Evolutionary conservation across 495 filamentous ascomycete species (phyloP).

Genomic region (Tuber borchii): DNA sequence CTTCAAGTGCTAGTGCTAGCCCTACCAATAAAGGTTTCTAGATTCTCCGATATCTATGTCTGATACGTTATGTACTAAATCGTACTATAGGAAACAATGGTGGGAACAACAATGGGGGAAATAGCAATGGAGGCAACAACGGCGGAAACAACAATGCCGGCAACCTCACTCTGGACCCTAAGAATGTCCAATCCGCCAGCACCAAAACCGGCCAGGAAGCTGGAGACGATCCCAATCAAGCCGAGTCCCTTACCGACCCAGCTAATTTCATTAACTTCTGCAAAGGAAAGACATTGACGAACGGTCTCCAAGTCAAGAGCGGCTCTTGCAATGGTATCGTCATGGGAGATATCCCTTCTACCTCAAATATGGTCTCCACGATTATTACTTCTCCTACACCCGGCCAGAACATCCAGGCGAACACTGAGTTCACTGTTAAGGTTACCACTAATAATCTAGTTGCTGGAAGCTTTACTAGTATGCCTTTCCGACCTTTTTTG

Average conservation of each 20-base stretch:
- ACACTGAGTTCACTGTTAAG: constrained; percentile 53
- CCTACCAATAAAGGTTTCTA: neutral
- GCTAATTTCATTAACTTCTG: constrained; percentile 67
- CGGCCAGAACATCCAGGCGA: constrained; percentile 45
- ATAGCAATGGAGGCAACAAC: constrained; percentile 8
- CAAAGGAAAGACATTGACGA: constrained; percentile 58
- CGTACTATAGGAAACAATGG: neutral
- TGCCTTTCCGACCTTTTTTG: constrained; percentile 7
- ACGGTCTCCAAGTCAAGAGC: constrained; percentile 55
- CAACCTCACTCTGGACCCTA: constrained; percentile 17
- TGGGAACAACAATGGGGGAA: neutral
- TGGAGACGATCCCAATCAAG: constrained; percentile 21
- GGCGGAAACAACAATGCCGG: constrained; percentile 12
- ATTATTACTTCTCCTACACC: constrained; percentile 54
- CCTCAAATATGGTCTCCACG: constrained; percentile 58
- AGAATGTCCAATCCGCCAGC: constrained; percentile 28
- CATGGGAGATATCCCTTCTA: constrained; percentile 64
- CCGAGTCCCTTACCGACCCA: constrained; percentile 42
- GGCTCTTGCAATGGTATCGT: constrained; percentile 66
- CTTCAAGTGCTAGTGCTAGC: constrained; percentile 1
- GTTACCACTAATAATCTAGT: constrained; percentile 55
- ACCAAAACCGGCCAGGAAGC: constrained; percentile 23
- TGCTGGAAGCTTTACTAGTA: constrained; percentile 42
- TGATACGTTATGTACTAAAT: neutral
- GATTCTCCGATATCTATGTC: neutral